Evolutionary conservation across 805 yeast genomes (phyloP), one percentile per base, ranked within the genome.

Genomic region (Metschnikowia gruessii): DNA sequence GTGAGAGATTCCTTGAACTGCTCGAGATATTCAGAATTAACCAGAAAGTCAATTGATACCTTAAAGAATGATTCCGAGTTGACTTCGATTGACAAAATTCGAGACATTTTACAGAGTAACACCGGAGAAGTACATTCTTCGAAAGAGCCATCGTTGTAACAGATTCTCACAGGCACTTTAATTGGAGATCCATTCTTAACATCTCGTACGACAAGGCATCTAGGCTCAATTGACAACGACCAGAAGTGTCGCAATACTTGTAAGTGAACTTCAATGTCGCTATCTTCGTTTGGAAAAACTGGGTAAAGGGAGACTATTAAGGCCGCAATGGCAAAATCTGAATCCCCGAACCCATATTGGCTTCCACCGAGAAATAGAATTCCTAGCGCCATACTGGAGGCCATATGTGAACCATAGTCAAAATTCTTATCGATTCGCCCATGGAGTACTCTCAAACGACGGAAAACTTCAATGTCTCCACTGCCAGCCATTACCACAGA

Each of bases 351-450:
- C 0, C 95, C 90, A 63, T 81, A 89, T 61, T 89, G 97, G 0
- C 98, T 97, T 1, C 96, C 94, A 0, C 97, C 97, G 31, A 94
- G 63, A 60, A 92, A 91, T 44, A 92, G 69, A 56, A 92, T 81
- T 2, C 99, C 99, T 32, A 94, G 65, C 0, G 95, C 87, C 71
- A 87, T 77, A 56, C 87, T 88, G 1, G 83, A 72, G 0, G 91
- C 87, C 81, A 86, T 80, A 57, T 79, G 87, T 49, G 81, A 79
- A 0, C 96, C 94, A 62, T 79, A 89, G 9, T 73, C 71, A 37
- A 71, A 65, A 33, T 58, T 74, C 31, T 63, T 68, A 24, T 69
- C 70, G 0, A 79, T 75, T 11, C 76, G 72, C 17, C 85, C 87
- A 60, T 87, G 90, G 28, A 88, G 66, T 21, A 77, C 75, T 49